Conservation (phyloP, 2,329 filamentous ascomycete genomes). For the Ophiobolus disseminans region DNA sequence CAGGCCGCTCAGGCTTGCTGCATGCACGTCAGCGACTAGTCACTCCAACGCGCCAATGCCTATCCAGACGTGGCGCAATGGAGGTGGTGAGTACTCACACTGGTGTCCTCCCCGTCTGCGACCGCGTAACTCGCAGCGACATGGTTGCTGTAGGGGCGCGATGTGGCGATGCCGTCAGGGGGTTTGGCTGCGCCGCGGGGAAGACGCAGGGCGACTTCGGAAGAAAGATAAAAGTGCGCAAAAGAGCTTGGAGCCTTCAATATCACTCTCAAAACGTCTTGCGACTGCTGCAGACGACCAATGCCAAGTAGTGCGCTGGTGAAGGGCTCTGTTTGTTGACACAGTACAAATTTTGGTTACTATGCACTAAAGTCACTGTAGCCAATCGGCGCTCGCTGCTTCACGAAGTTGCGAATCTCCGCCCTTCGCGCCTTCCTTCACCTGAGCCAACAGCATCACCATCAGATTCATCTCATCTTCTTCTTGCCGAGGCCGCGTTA, state of each 20-base stretch:
- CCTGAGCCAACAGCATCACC: too few relatives aligned
- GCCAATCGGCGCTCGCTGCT: too few relatives aligned
- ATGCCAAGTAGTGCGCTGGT: too few relatives aligned
- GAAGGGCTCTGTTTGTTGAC: too few relatives aligned
- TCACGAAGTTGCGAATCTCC: too few relatives aligned
- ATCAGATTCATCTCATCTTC: too few relatives aligned
- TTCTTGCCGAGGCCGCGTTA: too few relatives aligned
- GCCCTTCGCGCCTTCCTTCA: too few relatives aligned
- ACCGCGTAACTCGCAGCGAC: slow-evolving; percentile 54
- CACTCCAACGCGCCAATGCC: neutral
- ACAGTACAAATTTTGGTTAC: too few relatives aligned
- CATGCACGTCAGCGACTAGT: slow-evolving; percentile 30
- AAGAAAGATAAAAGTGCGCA: neutral
- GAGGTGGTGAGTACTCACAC: slow-evolving; percentile 44
- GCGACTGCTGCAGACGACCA: neutral
- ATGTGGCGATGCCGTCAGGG: slow-evolving; percentile 26
- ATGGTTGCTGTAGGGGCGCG: slow-evolving; percentile 30
- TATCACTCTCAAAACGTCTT: neutral
- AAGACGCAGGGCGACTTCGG: neutral
- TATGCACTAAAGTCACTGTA: too few relatives aligned
- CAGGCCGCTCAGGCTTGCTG: slow-evolving; percentile 52
- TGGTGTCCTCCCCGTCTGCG: slow-evolving; percentile 58
- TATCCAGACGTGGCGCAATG: neutral
- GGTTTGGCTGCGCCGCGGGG: too few relatives aligned
- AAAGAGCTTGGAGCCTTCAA: neutral